Percentiles rank a stretch among this genome's conserved stretches.
Evolutionary conservation across 495 filamentous ascomycete genomes (phyloP).

Genomic region (Podospora fimiseda): DNA sequence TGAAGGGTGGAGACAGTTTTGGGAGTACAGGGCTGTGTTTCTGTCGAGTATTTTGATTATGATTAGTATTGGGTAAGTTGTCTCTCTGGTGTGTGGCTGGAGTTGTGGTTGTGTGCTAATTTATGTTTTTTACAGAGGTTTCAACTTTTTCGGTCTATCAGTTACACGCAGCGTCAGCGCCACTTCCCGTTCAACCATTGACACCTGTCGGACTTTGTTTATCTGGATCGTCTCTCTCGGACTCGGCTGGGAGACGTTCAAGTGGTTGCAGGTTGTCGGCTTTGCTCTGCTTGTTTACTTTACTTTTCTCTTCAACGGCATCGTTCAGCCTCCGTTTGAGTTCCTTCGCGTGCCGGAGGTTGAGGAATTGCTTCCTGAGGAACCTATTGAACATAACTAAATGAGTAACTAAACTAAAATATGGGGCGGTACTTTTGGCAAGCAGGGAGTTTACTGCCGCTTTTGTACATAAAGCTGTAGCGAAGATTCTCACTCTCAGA

Average conservation of each 20-base stretch:
- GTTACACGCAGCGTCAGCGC: slow-evolving; percentile 85
- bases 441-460: no score
- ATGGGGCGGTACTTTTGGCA: no score
- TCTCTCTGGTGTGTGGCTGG: slow-evolving; percentile 3
- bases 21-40: slow-evolving; percentile 59
- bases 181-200: slow-evolving; percentile 89
- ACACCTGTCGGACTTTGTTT: slow-evolving; percentile 95
- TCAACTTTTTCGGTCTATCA: slow-evolving; percentile 96
- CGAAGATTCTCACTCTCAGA: no score
- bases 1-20: slow-evolving; percentile 76
- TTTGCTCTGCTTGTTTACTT: slow-evolving; percentile 91
- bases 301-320: slow-evolving; percentile 93
- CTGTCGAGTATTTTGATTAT: slow-evolving; percentile 81
- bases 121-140: slow-evolving; percentile 52
- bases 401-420: no score
- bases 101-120: slow-evolving; percentile 1
- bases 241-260: slow-evolving; percentile 95
- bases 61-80: slow-evolving; percentile 85
- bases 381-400: slow-evolving; percentile 71
- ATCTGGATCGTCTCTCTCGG: slow-evolving; percentile 95
- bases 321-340: slow-evolving; percentile 69
- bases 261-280: slow-evolving; percentile 89
- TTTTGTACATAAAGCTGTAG: no score
- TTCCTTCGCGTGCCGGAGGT: slow-evolving; percentile 50
- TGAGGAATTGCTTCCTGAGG: slow-evolving; percentile 71